These are phyloP conservation scores for Echeveria elegans DNA, from an alignment of 164 flowering plant genomes.

Conservation along the genomic window DNA sequence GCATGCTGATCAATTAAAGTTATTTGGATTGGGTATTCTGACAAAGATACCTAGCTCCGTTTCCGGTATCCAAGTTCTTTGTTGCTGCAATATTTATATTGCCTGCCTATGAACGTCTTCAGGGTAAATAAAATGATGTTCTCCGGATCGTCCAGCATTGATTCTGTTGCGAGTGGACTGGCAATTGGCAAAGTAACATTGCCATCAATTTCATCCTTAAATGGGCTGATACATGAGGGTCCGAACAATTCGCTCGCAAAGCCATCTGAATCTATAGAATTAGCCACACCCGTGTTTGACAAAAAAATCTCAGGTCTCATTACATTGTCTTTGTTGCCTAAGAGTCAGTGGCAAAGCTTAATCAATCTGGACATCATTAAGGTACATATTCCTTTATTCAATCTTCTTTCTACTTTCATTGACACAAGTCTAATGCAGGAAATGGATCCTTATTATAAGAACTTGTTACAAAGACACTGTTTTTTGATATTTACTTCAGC, in stretches of 20 bases:
- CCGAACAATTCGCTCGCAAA: conserved; percentile 15
- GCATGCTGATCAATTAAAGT: too few relatives aligned
- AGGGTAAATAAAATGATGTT: conserved; percentile 92
- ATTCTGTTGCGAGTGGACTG: conserved; percentile 69
- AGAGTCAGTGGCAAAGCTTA: conserved; percentile 95
- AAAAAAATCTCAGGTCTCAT: conserved; percentile 78
- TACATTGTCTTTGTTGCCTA: conserved; percentile 91
- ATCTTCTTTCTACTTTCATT: background rate
- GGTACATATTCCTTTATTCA: conserved; percentile 20
- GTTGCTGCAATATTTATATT: background rate
- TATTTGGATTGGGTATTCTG: background rate
- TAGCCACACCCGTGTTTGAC: conserved; percentile 12
- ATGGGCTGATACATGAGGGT: conserved; percentile 28
- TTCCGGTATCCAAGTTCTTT: background rate
- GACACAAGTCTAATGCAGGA: background rate
- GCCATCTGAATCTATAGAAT: conserved; percentile 13
- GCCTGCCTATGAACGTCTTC: conserved; percentile 6
- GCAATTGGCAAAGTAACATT: conserved; percentile 54
- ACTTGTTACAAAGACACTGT: background rate
- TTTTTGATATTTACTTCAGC: conserved; percentile 28
- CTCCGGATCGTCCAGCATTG: conserved; percentile 53
- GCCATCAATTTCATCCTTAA: conserved; percentile 55
- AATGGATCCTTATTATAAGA: background rate
- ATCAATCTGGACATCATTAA: conserved; percentile 87
- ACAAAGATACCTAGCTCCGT: background rate